These are phyloP conservation scores for Acorus calamus DNA, from an alignment of 106 monocot genomes.

Conservation along the genomic window DNA sequence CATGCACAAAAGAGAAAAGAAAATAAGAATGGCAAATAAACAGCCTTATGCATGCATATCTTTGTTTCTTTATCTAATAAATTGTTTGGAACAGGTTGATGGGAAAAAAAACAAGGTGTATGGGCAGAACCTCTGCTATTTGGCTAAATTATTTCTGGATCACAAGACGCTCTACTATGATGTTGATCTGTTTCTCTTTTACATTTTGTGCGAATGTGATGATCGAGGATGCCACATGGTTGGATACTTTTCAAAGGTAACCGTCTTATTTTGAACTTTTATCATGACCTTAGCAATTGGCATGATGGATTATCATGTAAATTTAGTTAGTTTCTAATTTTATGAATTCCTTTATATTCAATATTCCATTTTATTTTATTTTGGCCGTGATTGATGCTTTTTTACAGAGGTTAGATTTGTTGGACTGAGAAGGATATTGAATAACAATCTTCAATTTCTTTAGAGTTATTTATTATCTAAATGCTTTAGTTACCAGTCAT, in stretches of 20 bases:
- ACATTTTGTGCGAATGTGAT: slow-evolving; percentile 95
- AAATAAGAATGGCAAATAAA: background rate
- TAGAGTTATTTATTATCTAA: too few relatives aligned
- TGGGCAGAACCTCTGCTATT: slow-evolving; percentile 89
- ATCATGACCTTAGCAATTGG: too few relatives aligned
- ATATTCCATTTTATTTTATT: background rate
- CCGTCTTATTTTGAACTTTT: background rate
- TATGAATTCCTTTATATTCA: background rate
- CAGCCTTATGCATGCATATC: background rate
- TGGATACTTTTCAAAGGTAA: slow-evolving; percentile 95
- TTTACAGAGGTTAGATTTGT: background rate
- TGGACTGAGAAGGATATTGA: background rate
- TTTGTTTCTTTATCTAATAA: slow-evolving; percentile 1
- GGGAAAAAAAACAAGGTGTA: slow-evolving; percentile 99
- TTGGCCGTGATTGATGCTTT: background rate
- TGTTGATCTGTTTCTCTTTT: slow-evolving; percentile 87
- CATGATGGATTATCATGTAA: too few relatives aligned
- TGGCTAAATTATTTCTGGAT: slow-evolving; percentile 97
- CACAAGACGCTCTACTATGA: slow-evolving; percentile 98
- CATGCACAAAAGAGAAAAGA: too few relatives aligned
- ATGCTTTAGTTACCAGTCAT: too few relatives aligned
- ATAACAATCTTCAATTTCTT: too few relatives aligned
- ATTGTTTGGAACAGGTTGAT: slow-evolving; percentile 57
- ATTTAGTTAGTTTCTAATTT: too few relatives aligned
- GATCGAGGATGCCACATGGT: slow-evolving; percentile 98